Evolutionary conservation across 148 eudicot species (phyloP).

Genomic region (Persicaria maculosa): DNA sequence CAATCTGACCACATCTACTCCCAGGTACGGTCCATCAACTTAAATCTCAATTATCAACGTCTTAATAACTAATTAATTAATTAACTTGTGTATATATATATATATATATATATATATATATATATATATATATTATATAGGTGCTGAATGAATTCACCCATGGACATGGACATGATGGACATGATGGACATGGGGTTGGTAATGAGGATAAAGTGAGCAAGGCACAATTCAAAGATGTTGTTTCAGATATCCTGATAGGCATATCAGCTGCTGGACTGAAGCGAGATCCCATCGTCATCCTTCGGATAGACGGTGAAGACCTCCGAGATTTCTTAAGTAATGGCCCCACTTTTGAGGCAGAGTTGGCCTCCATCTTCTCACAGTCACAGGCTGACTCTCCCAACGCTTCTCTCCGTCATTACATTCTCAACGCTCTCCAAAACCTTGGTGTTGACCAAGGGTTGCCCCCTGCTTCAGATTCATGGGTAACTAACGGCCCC

Average conservation of each 20-base stretch:
- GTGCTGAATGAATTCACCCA: conserved; percentile 75
- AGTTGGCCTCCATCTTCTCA: conserved; percentile 44
- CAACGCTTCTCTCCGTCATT: conserved; percentile 36
- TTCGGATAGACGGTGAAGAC: conserved; percentile 86
- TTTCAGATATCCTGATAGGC: conserved; percentile 77
- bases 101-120: too few species aligned
- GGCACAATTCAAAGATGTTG: conserved; percentile 63
- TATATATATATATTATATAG: too few species aligned
- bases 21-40: too few species aligned
- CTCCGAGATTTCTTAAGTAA: conserved; percentile 58
- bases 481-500: conserved; percentile 78
- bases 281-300: conserved; percentile 82
- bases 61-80: too few species aligned
- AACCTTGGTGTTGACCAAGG: conserved; percentile 82
- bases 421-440: conserved; percentile 54
- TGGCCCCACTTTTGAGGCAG: conserved; percentile 47
- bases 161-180: too few species aligned
- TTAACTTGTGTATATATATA: too few species aligned
- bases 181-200: too few species aligned
- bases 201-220: conserved; percentile 71
- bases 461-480: conserved; percentile 75
- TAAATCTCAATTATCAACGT: too few species aligned
- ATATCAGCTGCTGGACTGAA: conserved; percentile 94
- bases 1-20: conserved; percentile 78
- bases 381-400: conserved; percentile 42